Evolutionary conservation across 1,284 basidiomycete species (phyloP).

Genomic region (Sporisorium scitamineum): DNA sequence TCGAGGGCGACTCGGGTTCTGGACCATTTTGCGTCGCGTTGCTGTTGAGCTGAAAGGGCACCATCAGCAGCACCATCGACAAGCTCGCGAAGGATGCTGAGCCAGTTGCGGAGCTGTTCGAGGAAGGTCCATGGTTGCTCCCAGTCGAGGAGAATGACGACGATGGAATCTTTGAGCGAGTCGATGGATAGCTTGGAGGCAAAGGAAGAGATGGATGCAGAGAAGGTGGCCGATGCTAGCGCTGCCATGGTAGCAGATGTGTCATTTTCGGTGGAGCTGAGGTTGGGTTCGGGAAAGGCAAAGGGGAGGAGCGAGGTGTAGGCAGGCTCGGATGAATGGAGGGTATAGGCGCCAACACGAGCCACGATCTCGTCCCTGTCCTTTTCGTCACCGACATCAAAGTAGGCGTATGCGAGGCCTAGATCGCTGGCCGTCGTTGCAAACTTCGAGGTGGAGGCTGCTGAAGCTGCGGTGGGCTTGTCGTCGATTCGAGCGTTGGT

Average conservation of each 20-base stretch:
- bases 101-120: conserved; percentile 86
- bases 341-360: conserved; percentile 83
- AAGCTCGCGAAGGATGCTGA: conserved; percentile 70
- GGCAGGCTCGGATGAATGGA: conserved; percentile 81
- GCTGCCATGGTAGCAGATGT: conserved; percentile 29
- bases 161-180: conserved; percentile 80
- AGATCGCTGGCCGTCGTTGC: conserved; percentile 28
- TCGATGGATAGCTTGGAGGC: conserved; percentile 44
- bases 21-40: conserved; percentile 77
- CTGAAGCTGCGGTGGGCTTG: conserved; percentile 2
- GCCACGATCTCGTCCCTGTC: conserved; percentile 59
- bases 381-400: conserved; percentile 63
- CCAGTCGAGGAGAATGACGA: conserved; percentile 94
- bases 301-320: conserved; percentile 84
- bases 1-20: conserved; percentile 68
- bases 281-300: conserved; percentile 78
- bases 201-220: conserved; percentile 5
- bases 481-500: conserved; percentile 1
- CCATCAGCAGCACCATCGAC: conserved; percentile 75
- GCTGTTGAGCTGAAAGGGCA: conserved; percentile 71
- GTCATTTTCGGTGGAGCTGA: conserved; percentile 27
- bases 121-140: conserved; percentile 90
- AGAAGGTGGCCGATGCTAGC: conserved; percentile 24
- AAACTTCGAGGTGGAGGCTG: background rate
- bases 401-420: conserved; percentile 61